Percentiles rank a stretch among this genome's conserved stretches.
phyloP scores from a whole-genome alignment of 805 yeast species.

The Candida michaelii region DNA sequence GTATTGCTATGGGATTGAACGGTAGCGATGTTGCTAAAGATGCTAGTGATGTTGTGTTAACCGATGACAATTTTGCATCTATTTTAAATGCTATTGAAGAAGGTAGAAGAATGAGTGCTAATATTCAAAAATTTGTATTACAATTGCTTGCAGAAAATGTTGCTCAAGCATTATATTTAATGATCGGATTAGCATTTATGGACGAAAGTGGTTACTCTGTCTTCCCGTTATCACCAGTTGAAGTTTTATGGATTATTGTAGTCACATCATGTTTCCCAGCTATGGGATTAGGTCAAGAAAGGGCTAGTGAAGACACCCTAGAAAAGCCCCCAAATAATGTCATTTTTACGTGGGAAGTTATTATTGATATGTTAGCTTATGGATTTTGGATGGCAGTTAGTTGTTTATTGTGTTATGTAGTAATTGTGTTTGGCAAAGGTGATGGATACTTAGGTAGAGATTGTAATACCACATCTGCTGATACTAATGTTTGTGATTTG shows the following conservation, averaged over 20 bases:
- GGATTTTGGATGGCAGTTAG: constrained; percentile 44
- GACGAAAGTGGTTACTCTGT: constrained; percentile 34
- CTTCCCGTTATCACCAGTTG: constrained; percentile 58
- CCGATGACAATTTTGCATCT: constrained; percentile 74
- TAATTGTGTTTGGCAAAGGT: constrained; percentile 39
- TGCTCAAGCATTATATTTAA: constrained; percentile 64
- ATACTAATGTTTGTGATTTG: constrained; percentile 25
- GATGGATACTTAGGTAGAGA: constrained; percentile 38
- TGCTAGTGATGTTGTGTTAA: constrained; percentile 72
- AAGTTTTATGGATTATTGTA: constrained; percentile 77
- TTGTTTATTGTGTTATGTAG: constrained; percentile 37
- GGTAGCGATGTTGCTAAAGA: constrained; percentile 87
- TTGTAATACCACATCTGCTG: constrained; percentile 30
- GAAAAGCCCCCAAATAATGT: constrained; percentile 37
- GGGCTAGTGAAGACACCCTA: constrained; percentile 38
- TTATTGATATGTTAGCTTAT: constrained; percentile 40
- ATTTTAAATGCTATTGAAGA: constrained; percentile 77
- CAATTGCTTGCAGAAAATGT: constrained; percentile 74
- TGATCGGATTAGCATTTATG: constrained; percentile 40
- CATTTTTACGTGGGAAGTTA: constrained; percentile 42
- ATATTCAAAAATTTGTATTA: constrained; percentile 74
- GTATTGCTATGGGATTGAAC: constrained; percentile 77
- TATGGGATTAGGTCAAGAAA: constrained; percentile 68
- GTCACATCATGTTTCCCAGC: constrained; percentile 82
- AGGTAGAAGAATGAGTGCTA: constrained; percentile 76